Percentiles rank a stretch among this genome's conserved stretches.
Conservation (phyloP, 208 protist species). For the Leishmania gerbilli region DNA sequence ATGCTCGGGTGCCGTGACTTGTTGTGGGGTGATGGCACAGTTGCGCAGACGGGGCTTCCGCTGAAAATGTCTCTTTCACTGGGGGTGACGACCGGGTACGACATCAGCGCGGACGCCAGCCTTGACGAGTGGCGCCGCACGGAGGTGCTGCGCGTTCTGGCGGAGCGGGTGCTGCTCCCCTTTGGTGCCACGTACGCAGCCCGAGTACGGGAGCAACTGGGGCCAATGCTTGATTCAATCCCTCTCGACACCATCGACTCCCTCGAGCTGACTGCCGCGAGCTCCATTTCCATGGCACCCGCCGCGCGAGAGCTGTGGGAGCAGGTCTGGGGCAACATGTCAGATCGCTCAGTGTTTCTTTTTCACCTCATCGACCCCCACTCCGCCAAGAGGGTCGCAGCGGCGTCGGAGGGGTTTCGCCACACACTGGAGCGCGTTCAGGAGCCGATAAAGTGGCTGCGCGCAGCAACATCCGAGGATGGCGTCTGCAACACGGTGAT, state of each 20-base stretch:
- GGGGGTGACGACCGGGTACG: not conserved
- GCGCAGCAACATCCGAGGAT: conserved; percentile 18
- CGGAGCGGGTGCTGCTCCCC: conserved; percentile 20
- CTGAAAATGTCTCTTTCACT: conserved; percentile 22
- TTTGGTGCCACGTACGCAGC: conserved; percentile 21
- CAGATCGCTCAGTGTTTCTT: conserved; percentile 27
- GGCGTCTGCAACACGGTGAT: conserved; percentile 29
- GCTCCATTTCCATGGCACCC: not conserved
- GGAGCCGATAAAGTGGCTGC: conserved; percentile 21
- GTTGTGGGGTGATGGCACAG: conserved; percentile 24
- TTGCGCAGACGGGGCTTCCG: not conserved
- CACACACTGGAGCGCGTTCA: conserved; percentile 23
- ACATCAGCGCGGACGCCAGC: conserved; percentile 6
- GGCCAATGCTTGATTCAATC: conserved; percentile 1
- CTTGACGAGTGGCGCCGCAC: conserved; percentile 19
- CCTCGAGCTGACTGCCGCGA: conserved; percentile 9
- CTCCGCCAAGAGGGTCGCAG: conserved; percentile 8
- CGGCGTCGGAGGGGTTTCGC: conserved; percentile 25
- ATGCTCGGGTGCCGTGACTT: conserved; percentile 31
- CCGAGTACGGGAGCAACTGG: conserved; percentile 12
- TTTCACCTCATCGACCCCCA: conserved; percentile 22
- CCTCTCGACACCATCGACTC: conserved; percentile 11
- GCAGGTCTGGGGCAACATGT: conserved; percentile 33
- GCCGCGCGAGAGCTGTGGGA: conserved; percentile 25
- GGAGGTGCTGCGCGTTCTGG: conserved; percentile 20